Evolutionary conservation across 2,329 filamentous ascomycete genomes (phyloP).

Genomic region (Trichothecium sympodiale): DNA sequence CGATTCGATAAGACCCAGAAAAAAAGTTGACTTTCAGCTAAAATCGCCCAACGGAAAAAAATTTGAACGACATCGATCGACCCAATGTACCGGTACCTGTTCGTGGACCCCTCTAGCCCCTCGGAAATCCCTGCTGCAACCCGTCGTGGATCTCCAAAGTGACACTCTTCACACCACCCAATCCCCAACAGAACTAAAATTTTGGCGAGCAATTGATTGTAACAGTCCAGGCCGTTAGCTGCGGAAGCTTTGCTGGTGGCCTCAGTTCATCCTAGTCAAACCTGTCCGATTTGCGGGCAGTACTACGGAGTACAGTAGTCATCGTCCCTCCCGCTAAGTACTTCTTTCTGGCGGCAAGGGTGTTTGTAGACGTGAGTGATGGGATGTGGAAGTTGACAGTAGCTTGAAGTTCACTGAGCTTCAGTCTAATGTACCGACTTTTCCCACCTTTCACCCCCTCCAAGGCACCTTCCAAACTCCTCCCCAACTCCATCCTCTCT

Average conservation of each 20-base stretch:
- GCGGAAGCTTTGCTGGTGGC: no score
- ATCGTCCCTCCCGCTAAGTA: no score
- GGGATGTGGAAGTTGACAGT: no score
- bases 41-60: not conserved
- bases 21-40: no score
- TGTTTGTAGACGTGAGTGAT: no score
- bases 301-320: no score
- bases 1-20: constrained; percentile 6
- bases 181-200: constrained; percentile 21
- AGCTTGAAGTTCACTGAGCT: not conserved
- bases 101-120: not conserved
- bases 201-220: constrained; percentile 11
- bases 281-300: no score
- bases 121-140: not conserved
- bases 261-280: no score
- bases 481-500: constrained; percentile 5
- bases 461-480: constrained; percentile 1
- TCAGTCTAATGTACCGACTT: not conserved
- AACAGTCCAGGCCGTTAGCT: no score
- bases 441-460: constrained; percentile 5
- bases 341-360: no score
- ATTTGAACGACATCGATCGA: not conserved
- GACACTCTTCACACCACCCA: not conserved
- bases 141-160: constrained; percentile 1
- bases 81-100: not conserved